Conservation (phyloP, 1,284 basidiomycete genomes). For the Puccinia coronata region DNA sequence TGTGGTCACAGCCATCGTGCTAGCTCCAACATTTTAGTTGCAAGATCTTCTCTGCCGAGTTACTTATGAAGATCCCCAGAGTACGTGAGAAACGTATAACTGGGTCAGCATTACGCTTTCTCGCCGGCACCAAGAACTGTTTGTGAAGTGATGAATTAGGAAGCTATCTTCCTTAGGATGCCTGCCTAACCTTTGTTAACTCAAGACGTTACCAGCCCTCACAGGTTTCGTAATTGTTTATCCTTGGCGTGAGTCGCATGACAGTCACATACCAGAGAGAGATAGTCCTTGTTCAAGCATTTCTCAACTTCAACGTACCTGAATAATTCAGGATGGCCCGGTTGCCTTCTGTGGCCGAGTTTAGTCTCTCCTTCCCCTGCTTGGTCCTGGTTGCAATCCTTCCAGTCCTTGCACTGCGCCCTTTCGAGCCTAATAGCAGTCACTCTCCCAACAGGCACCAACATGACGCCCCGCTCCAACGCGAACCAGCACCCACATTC, state of each 20-base stretch:
- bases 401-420: not conserved
- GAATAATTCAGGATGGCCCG: no score
- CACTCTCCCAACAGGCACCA: constrained; percentile 8
- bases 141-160: no score
- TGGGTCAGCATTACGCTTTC: no score
- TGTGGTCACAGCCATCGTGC: no score
- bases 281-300: constrained; percentile 17
- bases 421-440: constrained; percentile 8
- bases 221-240: not conserved
- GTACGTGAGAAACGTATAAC: no score
- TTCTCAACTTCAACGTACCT: constrained; percentile 27
- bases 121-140: no score
- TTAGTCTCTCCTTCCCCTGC: constrained; percentile 7
- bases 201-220: not conserved
- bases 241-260: constrained; percentile 6
- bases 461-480: not conserved
- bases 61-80: no score
- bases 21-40: no score
- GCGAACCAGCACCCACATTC: constrained; percentile 20
- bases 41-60: no score
- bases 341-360: no score
- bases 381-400: not conserved
- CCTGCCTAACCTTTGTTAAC: no score
- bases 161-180: not conserved
- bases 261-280: constrained; percentile 32